Evolutionary conservation across 345 rosid species (phyloP).

Genomic region (Hibiscus syriacus): DNA sequence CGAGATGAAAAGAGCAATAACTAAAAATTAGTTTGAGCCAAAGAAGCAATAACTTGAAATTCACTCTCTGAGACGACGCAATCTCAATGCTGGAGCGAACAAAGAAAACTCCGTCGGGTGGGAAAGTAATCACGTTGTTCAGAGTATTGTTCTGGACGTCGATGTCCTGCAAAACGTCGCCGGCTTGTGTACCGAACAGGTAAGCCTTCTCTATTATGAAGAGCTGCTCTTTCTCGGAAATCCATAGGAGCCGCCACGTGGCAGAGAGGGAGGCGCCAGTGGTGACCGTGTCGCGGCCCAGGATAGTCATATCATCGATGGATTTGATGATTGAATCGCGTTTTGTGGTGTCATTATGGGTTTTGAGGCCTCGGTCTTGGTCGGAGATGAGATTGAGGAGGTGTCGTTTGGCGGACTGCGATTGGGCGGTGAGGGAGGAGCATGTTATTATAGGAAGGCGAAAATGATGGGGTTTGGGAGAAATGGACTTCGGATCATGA

Average conservation of each 20-base stretch:
- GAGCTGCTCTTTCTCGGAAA: constrained; percentile 92
- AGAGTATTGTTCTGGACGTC: constrained; percentile 53
- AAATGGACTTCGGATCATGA: background rate
- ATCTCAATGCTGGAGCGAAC: constrained; percentile 65
- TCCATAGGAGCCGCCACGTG: constrained; percentile 89
- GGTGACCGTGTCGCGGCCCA: constrained; percentile 49
- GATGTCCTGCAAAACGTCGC: constrained; percentile 87
- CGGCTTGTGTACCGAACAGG: constrained; percentile 61
- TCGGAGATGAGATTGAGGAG: constrained; percentile 69
- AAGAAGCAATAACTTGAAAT: constrained; percentile 49
- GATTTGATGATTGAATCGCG: constrained; percentile 55
- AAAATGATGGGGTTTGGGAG: background rate
- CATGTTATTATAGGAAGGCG: constrained; percentile 19
- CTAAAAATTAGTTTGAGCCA: background rate
- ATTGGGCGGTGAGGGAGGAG: constrained; percentile 28
- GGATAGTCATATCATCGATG: constrained; percentile 51
- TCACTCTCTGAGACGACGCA: constrained; percentile 68
- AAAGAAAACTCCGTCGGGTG: constrained; percentile 85
- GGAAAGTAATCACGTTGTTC: constrained; percentile 84
- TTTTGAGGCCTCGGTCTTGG: constrained; percentile 78
- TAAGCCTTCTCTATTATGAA: constrained; percentile 81
- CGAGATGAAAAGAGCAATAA: background rate
- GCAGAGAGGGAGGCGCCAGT: constrained; percentile 60
- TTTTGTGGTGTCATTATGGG: constrained; percentile 49
- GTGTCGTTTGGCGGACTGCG: constrained; percentile 41